Conservation (phyloP, 2,329 filamentous ascomycete species). For the Penicillium sp. region DNA sequence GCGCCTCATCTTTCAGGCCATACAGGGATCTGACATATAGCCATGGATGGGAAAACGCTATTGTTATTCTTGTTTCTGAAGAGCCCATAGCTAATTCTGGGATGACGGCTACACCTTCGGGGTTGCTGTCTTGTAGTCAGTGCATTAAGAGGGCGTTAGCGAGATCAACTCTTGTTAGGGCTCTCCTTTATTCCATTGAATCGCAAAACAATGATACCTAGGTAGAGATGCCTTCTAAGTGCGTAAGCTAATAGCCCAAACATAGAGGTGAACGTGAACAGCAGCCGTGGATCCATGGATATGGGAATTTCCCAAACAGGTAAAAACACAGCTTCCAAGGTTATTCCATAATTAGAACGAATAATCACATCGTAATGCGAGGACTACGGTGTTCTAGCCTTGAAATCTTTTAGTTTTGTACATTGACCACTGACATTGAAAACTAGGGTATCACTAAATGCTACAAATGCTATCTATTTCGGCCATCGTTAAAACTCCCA, state of each 20-base stretch:
- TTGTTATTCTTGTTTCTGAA: not conserved
- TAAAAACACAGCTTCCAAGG: not conserved
- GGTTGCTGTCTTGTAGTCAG: not conserved
- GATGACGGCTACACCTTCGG: not conserved
- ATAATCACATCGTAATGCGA: constrained; percentile 8
- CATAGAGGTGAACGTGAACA: not conserved
- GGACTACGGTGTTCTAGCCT: not conserved
- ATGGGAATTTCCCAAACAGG: not conserved
- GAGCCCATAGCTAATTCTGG: not conserved
- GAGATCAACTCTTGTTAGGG: not conserved
- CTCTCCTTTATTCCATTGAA: not conserved
- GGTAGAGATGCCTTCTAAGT: not conserved
- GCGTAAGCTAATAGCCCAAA: not conserved
- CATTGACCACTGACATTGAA: constrained; percentile 8
- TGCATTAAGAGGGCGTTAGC: not conserved
- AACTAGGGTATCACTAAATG: constrained; percentile 27
- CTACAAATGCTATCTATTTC: constrained; percentile 9
- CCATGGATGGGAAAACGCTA: constrained; percentile 5
- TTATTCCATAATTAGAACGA: not conserved
- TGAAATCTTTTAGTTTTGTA: not conserved
- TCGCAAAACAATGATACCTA: not conserved
- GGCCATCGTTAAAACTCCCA: constrained; percentile 3
- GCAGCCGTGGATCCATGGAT: not conserved
- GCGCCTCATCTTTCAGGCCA: not conserved
- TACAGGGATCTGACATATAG: not conserved